Evolutionary conservation across 2,329 filamentous ascomycete genomes (phyloP), one percentile per base, ranked within the genome.

Genomic region (Monilinia polystroma): DNA sequence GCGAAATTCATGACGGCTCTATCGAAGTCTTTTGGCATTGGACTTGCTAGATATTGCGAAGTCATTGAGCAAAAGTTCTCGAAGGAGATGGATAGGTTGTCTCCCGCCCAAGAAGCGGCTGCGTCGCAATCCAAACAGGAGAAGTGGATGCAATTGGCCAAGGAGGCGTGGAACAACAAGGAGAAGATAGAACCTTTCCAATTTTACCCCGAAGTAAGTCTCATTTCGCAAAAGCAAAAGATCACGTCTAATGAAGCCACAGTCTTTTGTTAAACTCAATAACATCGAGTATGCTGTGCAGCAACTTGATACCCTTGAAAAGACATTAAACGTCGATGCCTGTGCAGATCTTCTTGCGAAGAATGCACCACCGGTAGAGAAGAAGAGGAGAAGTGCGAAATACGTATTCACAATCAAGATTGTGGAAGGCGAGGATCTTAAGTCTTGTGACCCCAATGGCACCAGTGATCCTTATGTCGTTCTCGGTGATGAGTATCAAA

Each of bases 321-420:
- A 86, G 75, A 87, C 89, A 67, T 92, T 98, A 82, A 93, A 97
- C 73, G 93, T 96, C 16, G 95, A 99, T 76, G 90, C 85, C 14
- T 97, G 93, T 75, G 93, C 93, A 3, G 88, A 90, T 63, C 87
- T 96, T 20, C 86, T 99, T 62, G 87, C 89, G 57, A 88, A 85
- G 73, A 83, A 91, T 35, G 91, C 91, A 11, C 89, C 91, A 1
- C 83, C 86, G 64, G 87, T 87, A n/a, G 85, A 87, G 68, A 81
- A 83, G 69, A 76, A 80, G 66, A 87, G 87, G 73, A 90, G 87
- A 73, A 87, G 89, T 53, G 90, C 87, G 70, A 97, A 96, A 76
- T 98, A 96, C 76, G 93, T 97, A 66, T 99, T 99, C 79, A 98
- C 95, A 0, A 93, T 99, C 79, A 99, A 99, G 80, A 93, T 99